Base-by-base conservation (phyloP, 805 yeast species). In the Yamadazyma insecticola region DNA sequence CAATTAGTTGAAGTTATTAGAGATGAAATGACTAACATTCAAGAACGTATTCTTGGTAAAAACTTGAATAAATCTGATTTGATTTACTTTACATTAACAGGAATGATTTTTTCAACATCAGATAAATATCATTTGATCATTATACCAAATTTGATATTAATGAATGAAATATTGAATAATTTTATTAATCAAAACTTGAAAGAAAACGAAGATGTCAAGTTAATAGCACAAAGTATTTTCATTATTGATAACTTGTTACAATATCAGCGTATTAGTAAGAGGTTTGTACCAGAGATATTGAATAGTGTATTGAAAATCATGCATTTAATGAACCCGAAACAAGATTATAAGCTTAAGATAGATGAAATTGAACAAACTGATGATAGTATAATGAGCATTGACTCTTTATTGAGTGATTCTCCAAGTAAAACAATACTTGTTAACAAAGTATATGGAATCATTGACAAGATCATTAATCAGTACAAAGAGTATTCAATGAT, bases 111-210 rank as follows among this genome's bases (percentile, higher is more conserved):
- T 51, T 89, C 98, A 0, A 87, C 97, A 1, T 92, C 98, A 0
- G 99, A 92, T 64, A 89, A 87, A 51, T 90, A 84, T 58, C 98
- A 92, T 64, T 67, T 88, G 37, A 82, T 92, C 8, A 89, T 80
- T 4, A 89, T 96, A 0, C 96, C 97, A 3, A 72, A 90, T 2
- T 62, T 76, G 18, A 72, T 92, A 20, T 58, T 86, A 23, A 76
- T 87, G 65, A 74, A 81, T 29, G 90, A 86, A 54, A 64, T 76
- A 10, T 59, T 90, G 33, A 44, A 55, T 5, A 33, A 34, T 6
- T 44, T 57, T 16, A 42, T 45, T 13, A 43, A 46, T 28, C 77
- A 79, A 16, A 27, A 34, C 15, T 24, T 25, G 26, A 25, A 13
- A n/a, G 6, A 16, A n/a, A 45, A 73, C 13, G 67, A 68, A 25